Evolutionary conservation across 768 basidiomycete species (phyloP).

Genomic region (Coprinopsis sp.): DNA sequence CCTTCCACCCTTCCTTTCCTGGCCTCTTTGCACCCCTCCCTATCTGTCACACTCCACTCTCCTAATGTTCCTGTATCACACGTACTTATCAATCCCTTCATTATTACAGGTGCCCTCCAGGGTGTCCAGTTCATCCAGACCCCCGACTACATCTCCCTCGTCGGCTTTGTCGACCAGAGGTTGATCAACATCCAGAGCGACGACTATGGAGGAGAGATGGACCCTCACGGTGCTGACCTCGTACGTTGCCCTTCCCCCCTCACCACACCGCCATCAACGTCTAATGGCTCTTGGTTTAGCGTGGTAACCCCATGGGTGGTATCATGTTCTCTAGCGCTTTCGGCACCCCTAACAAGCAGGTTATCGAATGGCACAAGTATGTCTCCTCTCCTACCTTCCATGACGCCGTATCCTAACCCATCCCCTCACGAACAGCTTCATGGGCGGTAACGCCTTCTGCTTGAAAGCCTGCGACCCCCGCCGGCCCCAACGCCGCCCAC

Average conservation of each 20-base stretch:
- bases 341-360: conserved; percentile 45
- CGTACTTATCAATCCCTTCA: too few relatives aligned
- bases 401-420: not conserved
- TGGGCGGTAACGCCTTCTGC: conserved; percentile 16
- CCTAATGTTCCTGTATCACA: too few relatives aligned
- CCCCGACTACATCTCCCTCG: conserved; percentile 48
- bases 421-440: not conserved
- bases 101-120: conserved; percentile 49
- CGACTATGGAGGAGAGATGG: conserved; percentile 77
- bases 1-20: too few relatives aligned
- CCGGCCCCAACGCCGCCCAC: conserved; percentile 38
- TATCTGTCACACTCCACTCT: too few relatives aligned
- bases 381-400: conserved; percentile 15
- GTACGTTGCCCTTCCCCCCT: conserved; percentile 10
- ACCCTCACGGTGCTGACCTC: conserved; percentile 68
- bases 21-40: too few relatives aligned
- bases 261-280: not conserved
- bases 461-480: conserved; percentile 17
- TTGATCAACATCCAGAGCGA: conserved; percentile 45
- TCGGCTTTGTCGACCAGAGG: conserved; percentile 41
- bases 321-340: conserved; percentile 60
- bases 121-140: conserved; percentile 68
- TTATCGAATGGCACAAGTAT: conserved; percentile 67
- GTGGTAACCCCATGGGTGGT: conserved; percentile 79
- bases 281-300: conserved; percentile 27